These are phyloP conservation scores for Leccinum pachyderme DNA, from an alignment of 1,284 basidiomycete genomes.

Conservation along the genomic window DNA sequence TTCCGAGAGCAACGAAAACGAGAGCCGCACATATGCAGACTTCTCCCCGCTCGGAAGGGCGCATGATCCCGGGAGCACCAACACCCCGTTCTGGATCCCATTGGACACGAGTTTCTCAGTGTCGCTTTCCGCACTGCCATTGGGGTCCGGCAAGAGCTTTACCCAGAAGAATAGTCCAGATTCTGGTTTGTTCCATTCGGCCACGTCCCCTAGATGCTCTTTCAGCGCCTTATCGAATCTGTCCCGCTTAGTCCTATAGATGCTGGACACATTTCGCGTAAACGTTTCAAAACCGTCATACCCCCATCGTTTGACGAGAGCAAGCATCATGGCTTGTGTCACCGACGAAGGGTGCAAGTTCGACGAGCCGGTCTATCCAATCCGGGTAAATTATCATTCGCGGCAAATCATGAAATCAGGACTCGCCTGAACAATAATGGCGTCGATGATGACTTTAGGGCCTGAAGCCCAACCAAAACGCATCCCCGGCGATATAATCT, in stretches of 20 bases:
- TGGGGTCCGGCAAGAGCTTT: slow-evolving; percentile 47
- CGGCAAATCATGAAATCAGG: not conserved
- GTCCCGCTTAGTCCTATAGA: slow-evolving; percentile 79
- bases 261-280: slow-evolving; percentile 61
- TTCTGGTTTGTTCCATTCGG: slow-evolving; percentile 78
- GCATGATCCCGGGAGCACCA: slow-evolving; percentile 76
- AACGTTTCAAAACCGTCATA: slow-evolving; percentile 75
- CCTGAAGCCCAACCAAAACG: slow-evolving; percentile 81
- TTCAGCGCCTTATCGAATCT: slow-evolving; percentile 73
- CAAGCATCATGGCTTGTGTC: slow-evolving; percentile 72
- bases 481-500: slow-evolving; percentile 78
- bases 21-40: slow-evolving; percentile 69
- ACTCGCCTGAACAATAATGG: slow-evolving; percentile 68
- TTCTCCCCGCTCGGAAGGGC: slow-evolving; percentile 68
- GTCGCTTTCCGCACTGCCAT: slow-evolving; percentile 52
- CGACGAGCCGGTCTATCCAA: slow-evolving; percentile 54
- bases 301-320: slow-evolving; percentile 73
- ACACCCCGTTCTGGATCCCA: slow-evolving; percentile 75
- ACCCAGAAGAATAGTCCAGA: slow-evolving; percentile 87
- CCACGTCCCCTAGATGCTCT: slow-evolving; percentile 70
- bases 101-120: slow-evolving; percentile 71
- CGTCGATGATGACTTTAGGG: slow-evolving; percentile 65
- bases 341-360: slow-evolving; percentile 78
- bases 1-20: slow-evolving; percentile 69
- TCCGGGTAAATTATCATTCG: not conserved